Conservation (phyloP, 2,329 filamentous ascomycete genomes). For the Alternaria brassicae region DNA sequence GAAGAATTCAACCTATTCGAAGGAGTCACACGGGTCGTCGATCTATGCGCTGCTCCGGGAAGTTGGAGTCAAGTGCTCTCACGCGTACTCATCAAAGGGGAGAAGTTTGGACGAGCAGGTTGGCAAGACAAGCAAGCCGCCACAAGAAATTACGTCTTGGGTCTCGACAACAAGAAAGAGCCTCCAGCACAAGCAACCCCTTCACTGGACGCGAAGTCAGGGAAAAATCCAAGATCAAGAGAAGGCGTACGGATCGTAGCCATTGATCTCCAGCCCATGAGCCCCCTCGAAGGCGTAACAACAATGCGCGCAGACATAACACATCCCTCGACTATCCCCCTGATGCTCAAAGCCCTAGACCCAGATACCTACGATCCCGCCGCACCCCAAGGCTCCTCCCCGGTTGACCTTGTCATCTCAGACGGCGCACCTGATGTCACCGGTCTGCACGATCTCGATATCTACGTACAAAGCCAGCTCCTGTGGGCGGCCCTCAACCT, state of each 20-base stretch:
- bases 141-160: conserved; percentile 68
- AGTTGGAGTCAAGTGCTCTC: conserved; percentile 98
- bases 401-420: conserved; percentile 91
- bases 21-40: conserved; percentile 88
- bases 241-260: conserved; percentile 90
- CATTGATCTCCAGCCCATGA: conserved; percentile 96
- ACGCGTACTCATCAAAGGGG: conserved; percentile 88
- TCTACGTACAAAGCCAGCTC: conserved; percentile 95
- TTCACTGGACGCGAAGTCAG: conserved; percentile 17
- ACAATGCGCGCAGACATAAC: conserved; percentile 96
- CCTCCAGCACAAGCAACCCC: neutral
- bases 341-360: conserved; percentile 85
- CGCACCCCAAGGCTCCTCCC: conserved; percentile 65
- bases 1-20: conserved; percentile 95
- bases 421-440: conserved; percentile 97
- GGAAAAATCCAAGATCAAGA: conserved; percentile 55
- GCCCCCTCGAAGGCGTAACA: conserved; percentile 87
- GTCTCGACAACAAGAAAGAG: conserved; percentile 18
- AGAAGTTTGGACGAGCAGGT: conserved; percentile 83
- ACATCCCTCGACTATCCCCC: conserved; percentile 90
- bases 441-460: conserved; percentile 94
- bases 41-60: conserved; percentile 92
- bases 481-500: conserved; percentile 94
- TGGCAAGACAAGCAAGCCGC: conserved; percentile 85
- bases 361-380: conserved; percentile 61